Conservation (phyloP, 345 rosid genomes). For the Eutrema japonicum region DNA sequence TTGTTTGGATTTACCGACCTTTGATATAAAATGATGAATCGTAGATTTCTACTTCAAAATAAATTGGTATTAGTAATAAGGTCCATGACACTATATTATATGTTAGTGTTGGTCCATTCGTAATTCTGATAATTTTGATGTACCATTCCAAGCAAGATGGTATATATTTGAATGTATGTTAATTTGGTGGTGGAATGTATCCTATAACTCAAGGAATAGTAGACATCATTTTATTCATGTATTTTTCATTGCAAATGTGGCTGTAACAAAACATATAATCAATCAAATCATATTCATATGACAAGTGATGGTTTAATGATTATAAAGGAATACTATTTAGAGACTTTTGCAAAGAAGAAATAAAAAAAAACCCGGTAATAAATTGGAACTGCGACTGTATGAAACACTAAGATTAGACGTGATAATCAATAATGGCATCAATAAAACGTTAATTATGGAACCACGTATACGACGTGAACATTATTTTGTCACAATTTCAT, state of each 20-base stretch:
- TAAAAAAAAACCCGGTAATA: background rate
- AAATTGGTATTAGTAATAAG: too few species aligned
- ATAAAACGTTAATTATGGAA: background rate
- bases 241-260: background rate
- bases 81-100: too few species aligned
- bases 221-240: background rate
- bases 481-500: background rate
- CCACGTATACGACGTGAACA: background rate
- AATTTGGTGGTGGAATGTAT: background rate
- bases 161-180: background rate
- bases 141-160: too few species aligned
- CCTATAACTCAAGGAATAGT: background rate
- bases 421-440: background rate
- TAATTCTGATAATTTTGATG: too few species aligned
- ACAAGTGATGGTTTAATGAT: background rate
- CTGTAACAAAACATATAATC: background rate
- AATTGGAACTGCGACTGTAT: background rate
- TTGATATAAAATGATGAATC: too few species aligned
- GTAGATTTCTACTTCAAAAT: too few species aligned
- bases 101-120: too few species aligned
- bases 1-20: too few species aligned
- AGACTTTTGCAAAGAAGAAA: background rate
- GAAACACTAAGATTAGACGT: background rate
- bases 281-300: constrained; percentile 1
- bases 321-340: background rate